Conservation (phyloP, 2,329 filamentous ascomycete species). For the Magnaporthiopsis incrustans region DNA sequence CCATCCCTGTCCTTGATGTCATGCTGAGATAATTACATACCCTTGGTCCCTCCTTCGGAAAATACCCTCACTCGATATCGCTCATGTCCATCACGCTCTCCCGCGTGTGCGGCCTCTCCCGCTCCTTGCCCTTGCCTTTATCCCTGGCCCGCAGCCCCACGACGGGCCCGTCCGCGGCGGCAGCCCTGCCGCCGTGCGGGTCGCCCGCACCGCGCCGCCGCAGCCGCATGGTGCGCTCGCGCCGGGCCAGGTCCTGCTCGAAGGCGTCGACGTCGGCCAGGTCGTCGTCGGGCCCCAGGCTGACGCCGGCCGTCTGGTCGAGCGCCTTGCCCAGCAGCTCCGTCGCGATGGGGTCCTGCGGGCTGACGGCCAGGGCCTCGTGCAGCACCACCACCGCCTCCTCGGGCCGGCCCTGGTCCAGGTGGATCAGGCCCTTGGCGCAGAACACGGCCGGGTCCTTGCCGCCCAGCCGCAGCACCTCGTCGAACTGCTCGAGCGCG, state of each 20-base stretch:
- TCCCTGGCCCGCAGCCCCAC: conserved; percentile 19
- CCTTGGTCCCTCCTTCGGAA: no score
- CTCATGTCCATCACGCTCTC: conserved; percentile 9
- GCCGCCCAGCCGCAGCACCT: conserved; percentile 73
- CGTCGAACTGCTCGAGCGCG: conserved; percentile 75
- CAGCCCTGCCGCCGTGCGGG: conserved; percentile 11
- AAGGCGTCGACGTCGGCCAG: conserved; percentile 31
- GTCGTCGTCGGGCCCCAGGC: conserved; percentile 32
- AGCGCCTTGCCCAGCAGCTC: conserved; percentile 69
- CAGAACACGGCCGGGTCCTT: conserved; percentile 73
- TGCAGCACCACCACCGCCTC: conserved; percentile 79
- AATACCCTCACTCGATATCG: conserved; percentile 5
- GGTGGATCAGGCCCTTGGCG: conserved; percentile 74
- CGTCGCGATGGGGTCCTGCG: conserved; percentile 74
- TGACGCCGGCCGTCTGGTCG: conserved; percentile 46
- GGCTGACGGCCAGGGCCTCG: conserved; percentile 69
- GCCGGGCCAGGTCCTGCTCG: conserved; percentile 44
- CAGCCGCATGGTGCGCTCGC: conserved; percentile 36
- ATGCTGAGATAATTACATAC: background rate
- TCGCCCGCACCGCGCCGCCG: conserved; percentile 20
- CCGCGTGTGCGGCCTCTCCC: conserved; percentile 24
- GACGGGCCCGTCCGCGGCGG: background rate
- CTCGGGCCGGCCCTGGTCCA: conserved; percentile 66
- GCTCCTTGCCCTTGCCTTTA: conserved; percentile 39
- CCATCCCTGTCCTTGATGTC: background rate